Base-by-base conservation (phyloP, 2,329 filamentous ascomycete genomes). In the Aspergillus sp. region DNA sequence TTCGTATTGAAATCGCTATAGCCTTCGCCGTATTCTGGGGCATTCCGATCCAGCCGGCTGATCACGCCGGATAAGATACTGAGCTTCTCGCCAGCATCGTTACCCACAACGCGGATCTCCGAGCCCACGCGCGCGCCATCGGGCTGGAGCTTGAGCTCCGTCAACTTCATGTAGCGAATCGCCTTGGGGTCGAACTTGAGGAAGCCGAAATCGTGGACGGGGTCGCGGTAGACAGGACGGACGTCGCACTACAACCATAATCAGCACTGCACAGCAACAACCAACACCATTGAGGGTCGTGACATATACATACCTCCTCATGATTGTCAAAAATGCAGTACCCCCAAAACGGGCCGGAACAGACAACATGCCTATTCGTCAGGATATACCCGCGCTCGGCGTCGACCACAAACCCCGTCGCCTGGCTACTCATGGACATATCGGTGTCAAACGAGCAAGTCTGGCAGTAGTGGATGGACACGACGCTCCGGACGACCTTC, bases 301-400 rank as follows among this genome's bases (percentile, higher is more conserved):
- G 4, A 29, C 10, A 20, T 22, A 26, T 32, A 45, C 63, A 39
- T 54, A 72, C 71, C 60, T 82, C 78, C 57, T 98, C 91, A 61
- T 98, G 91, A 57, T 98, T 98, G 60, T 98, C 93, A 58, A 98
- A 98, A 47, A 98, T 88, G 57, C 84, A 88, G 64, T 93, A 95
- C 29, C 91, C 91, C 82, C 89, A 96, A 63, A 98, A 98, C 1
- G 91, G 91, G 1, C 91, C 91, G 1, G 91, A 75, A 43, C 91
- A 86, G 26, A 96, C 91, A 19, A 98, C 91, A 65, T 98, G 91
- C 37, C 84, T 75, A 58, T 91, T 91, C 8, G 84, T 91, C 58
- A 91, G 63, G 49, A 91, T 89, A 56, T 88, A 86, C 58, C 91
- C 91, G 58, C 77, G 78, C 63, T 94, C 81, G 4, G 91, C 85